phyloP scores from a whole-genome alignment of 768 basidiomycete species.

The Galerina marginata region DNA sequence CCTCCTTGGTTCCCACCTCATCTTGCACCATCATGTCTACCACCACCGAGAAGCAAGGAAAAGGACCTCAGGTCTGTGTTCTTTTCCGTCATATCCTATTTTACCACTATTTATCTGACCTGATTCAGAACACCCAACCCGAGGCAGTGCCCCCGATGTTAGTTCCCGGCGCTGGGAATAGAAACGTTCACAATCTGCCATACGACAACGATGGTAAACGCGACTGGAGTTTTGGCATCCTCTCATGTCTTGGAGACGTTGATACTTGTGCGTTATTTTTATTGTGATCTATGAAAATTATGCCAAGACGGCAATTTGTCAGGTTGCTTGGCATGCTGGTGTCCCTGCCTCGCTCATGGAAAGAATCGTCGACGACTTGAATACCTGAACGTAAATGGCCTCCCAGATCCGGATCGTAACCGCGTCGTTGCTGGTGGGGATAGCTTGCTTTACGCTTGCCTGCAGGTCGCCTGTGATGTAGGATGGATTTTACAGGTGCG shows the following conservation, averaged over 20 bases:
- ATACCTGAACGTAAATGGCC: conserved; percentile 20
- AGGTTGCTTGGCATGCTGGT: conserved; percentile 26
- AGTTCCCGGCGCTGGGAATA: conserved; percentile 30
- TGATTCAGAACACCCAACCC: conserved; percentile 13
- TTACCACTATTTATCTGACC: neutral
- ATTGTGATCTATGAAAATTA: too few species aligned
- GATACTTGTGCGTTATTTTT: conserved; percentile 28
- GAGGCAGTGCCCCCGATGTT: conserved; percentile 18
- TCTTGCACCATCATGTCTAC: neutral
- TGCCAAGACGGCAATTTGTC: neutral
- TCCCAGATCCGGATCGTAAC: conserved; percentile 19
- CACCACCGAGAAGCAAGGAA: neutral
- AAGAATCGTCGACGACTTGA: conserved; percentile 22
- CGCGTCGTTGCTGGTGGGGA: conserved; percentile 12
- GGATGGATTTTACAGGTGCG: conserved; percentile 27
- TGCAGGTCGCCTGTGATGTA: conserved; percentile 24
- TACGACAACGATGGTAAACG: conserved; percentile 31
- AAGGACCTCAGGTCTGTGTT: neutral
- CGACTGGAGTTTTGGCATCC: conserved; percentile 36
- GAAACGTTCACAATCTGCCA: conserved; percentile 31
- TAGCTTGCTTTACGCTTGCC: conserved; percentile 14
- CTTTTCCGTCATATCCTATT: neutral
- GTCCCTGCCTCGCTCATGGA: conserved; percentile 26
- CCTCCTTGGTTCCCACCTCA: too few species aligned
- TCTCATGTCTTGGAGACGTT: conserved; percentile 30